These are phyloP conservation scores for Mucor plumbeus DNA, from an alignment of 371 early-diverging fungal species.

Conservation along the genomic window DNA sequence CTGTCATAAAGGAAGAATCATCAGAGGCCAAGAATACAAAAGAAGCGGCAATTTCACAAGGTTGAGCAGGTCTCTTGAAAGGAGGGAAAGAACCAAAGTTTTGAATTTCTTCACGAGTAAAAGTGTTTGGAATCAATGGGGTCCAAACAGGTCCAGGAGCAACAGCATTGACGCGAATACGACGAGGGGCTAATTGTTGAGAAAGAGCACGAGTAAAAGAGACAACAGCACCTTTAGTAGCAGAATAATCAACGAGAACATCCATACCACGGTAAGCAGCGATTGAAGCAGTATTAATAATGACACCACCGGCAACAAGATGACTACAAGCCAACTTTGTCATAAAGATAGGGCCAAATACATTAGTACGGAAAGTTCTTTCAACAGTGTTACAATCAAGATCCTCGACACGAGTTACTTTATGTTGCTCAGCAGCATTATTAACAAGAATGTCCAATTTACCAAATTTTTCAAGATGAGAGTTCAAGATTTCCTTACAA, in stretches of 20 bases:
- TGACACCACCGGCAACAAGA: slow-evolving; percentile 52
- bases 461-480: slow-evolving; percentile 52
- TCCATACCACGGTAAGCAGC: slow-evolving; percentile 67
- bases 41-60: slow-evolving; percentile 67
- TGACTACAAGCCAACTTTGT: slow-evolving; percentile 57
- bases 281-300: slow-evolving; percentile 65
- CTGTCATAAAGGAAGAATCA: slow-evolving; percentile 68
- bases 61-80: slow-evolving; percentile 69
- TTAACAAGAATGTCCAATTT: slow-evolving; percentile 66
- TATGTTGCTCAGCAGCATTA: slow-evolving; percentile 68
- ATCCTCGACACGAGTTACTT: slow-evolving; percentile 45
- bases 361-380: slow-evolving; percentile 59
- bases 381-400: slow-evolving; percentile 42
- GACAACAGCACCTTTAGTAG: slow-evolving; percentile 62
- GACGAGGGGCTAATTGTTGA: slow-evolving; percentile 61
- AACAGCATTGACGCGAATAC: slow-evolving; percentile 70
- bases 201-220: slow-evolving; percentile 67
- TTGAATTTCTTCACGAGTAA: slow-evolving; percentile 63
- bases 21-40: slow-evolving; percentile 68
- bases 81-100: slow-evolving; percentile 74
- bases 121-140: slow-evolving; percentile 71
- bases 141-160: slow-evolving; percentile 75
- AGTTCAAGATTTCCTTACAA: slow-evolving; percentile 51
- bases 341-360: slow-evolving; percentile 64
- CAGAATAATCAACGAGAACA: slow-evolving; percentile 61